Conservation (phyloP, 1,284 basidiomycete genomes). For the Mycena sp. region DNA sequence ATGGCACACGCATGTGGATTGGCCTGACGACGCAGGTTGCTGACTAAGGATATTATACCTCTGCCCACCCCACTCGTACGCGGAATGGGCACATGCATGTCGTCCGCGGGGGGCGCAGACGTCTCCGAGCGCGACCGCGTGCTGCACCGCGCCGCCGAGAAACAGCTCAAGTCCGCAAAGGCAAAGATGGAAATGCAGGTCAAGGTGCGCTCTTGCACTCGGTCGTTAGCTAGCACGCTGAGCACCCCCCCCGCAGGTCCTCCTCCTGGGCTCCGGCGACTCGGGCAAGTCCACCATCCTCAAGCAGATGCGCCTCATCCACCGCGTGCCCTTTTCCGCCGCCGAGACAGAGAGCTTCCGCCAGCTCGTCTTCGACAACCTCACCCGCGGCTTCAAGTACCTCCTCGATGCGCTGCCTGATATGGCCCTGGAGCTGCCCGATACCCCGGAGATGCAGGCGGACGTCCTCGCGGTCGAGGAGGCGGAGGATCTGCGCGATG, state of each 20-base stretch:
- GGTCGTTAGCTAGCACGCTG: background rate
- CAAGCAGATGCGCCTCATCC: conserved; percentile 94
- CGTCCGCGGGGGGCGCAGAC: conserved; percentile 58
- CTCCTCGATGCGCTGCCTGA: conserved; percentile 91
- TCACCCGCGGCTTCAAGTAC: conserved; percentile 85
- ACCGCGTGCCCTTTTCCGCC: conserved; percentile 78
- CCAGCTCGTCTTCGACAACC: conserved; percentile 91
- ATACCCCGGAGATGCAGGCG: background rate
- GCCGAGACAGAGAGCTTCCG: conserved; percentile 85
- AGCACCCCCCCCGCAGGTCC: conserved; percentile 66
- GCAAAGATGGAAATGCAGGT: conserved; percentile 13
- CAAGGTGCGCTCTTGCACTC: conserved; percentile 16
- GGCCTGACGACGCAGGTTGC: too few species aligned
- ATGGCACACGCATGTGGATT: too few species aligned
- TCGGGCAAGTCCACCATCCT: conserved; percentile 94
- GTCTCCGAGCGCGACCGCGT: conserved; percentile 71
- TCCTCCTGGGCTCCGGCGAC: conserved; percentile 93
- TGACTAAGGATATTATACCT: too few species aligned
- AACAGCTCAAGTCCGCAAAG: conserved; percentile 61
- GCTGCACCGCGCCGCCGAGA: conserved; percentile 69
- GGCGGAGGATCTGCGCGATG: conserved; percentile 78
- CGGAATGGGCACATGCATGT: conserved; percentile 87
- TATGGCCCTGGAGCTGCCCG: conserved; percentile 77
- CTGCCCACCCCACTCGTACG: too few species aligned
- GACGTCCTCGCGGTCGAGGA: conserved; percentile 72